Percentiles rank a stretch among this genome's conserved stretches.
These are phyloP conservation scores for Triadica sebifera DNA, from an alignment of 345 rosid species.

Conservation along the genomic window DNA sequence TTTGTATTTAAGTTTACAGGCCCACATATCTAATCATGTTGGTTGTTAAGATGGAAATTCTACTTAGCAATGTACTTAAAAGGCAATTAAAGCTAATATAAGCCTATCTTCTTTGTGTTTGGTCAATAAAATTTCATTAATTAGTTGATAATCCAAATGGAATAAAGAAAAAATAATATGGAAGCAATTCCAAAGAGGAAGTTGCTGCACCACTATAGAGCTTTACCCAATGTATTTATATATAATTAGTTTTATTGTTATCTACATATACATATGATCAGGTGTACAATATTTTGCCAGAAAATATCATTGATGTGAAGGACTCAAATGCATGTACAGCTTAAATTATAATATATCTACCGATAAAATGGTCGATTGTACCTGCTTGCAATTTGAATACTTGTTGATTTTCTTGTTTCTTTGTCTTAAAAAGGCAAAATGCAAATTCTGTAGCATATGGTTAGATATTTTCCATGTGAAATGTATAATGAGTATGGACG, in stretches of 20 bases:
- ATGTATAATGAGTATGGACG: neutral
- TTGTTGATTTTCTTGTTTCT: constrained; percentile 1
- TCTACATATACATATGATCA: neutral
- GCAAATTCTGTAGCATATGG: neutral
- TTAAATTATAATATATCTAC: no score
- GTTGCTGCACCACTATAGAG: neutral
- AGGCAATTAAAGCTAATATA: constrained; percentile 31
- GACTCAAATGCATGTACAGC: neutral
- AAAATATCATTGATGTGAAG: neutral
- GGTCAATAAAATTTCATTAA: constrained; percentile 21
- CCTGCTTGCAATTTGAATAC: neutral
- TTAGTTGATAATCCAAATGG: neutral
- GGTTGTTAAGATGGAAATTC: constrained; percentile 43
- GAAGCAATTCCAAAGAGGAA: neutral
- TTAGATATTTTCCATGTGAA: constrained; percentile 30
- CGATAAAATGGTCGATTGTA: neutral
- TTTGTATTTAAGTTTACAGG: constrained; percentile 35
- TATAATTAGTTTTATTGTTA: no score
- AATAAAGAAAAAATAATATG: neutral
- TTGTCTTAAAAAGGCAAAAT: neutral
- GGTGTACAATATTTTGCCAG: neutral
- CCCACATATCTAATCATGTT: constrained; percentile 68
- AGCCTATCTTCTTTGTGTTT: constrained; percentile 12
- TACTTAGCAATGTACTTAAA: constrained; percentile 40
- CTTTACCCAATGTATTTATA: no score